Evolutionary conservation across 2,329 filamentous ascomycete genomes (phyloP).

Genomic region (Cadophora sp.): DNA sequence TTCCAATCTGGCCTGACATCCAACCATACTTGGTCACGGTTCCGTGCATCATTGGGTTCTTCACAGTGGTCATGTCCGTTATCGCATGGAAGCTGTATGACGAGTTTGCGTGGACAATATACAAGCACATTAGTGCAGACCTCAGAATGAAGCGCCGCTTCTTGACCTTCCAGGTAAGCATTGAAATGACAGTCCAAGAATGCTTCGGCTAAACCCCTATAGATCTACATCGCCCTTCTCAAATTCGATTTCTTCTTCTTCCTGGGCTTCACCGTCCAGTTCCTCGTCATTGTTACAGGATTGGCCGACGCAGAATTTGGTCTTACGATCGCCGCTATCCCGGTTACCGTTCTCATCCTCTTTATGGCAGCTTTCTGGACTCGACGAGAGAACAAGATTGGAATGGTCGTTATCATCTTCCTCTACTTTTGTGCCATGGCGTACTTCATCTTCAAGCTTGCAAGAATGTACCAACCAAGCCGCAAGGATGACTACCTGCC

Average conservation of each 20-base stretch:
- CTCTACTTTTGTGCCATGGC: slow-evolving; percentile 88
- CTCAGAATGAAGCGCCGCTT: slow-evolving; percentile 96
- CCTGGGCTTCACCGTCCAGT: slow-evolving; percentile 97
- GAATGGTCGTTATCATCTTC: slow-evolving; percentile 80
- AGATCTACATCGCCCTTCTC: slow-evolving; percentile 97
- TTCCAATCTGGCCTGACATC: slow-evolving; percentile 71
- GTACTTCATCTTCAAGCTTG: slow-evolving; percentile 98
- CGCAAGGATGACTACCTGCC: slow-evolving; percentile 71
- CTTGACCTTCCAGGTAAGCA: slow-evolving; percentile 87
- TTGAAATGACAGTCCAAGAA: neutral
- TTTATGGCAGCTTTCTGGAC: slow-evolving; percentile 86
- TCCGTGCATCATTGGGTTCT: slow-evolving; percentile 80
- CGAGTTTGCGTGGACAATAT: slow-evolving; percentile 98
- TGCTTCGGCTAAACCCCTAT: slow-evolving; percentile 25
- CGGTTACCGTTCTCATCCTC: slow-evolving; percentile 88
- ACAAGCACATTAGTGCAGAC: slow-evolving; percentile 98
- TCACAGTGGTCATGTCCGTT: slow-evolving; percentile 75
- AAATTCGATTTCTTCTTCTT: slow-evolving; percentile 99
- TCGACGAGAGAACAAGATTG: slow-evolving; percentile 78
- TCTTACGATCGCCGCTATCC: slow-evolving; percentile 87
- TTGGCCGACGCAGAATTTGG: slow-evolving; percentile 77
- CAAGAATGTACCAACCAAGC: slow-evolving; percentile 83
- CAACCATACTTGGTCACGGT: slow-evolving; percentile 83
- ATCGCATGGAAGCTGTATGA: slow-evolving; percentile 96
- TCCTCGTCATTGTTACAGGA: slow-evolving; percentile 86